Evolutionary conservation across 225 moss, liverwort and hornwort species (phyloP), one percentile per base, ranked within the genome.

Genomic region (Sphagnum contortum): DNA sequence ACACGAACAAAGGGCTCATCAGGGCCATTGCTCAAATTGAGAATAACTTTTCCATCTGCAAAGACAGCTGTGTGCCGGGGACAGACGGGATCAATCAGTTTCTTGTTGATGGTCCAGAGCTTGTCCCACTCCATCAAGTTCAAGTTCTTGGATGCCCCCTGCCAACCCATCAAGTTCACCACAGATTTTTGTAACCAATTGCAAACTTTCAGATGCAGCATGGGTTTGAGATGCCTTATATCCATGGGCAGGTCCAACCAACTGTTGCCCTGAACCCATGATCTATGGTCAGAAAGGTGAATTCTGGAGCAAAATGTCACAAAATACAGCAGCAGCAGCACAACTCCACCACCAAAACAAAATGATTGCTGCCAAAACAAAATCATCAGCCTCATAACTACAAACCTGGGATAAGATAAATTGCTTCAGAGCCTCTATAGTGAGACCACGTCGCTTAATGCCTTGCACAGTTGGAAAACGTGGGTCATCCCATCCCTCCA

Each of bases 111-210:
- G 5, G 92, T 92, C 92, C 89, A 92, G 9, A 92, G 73, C 75
- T 89, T 92, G 70, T 92, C 92, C 92, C 92, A 92, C 68, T 92
- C 89, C 92, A 92, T 92, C 55, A 89, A 74, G 60, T 89, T 92
- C 70, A 92, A 64, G 74, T 92, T 92, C 79, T 92, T 87, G 9
- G 85, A 89, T 57, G 89, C 89, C 9, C 89, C 92, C 92, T 92
- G 78, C 45, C 57, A 67, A n/a, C 8, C 13, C 5, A 44, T 3
- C 44, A 63, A 62, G 29, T 3, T 44, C 11, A 12, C 50, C 8
- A 68, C 14, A 45, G 48, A 2, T 44, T 11, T 55, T 12, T 10
- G 45, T 67, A 3, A 13, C 55, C 7, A 4, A 50, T 29, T 59
- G 6, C 6, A 6, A 60, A 45, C 59, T 5, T 56, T 9, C 9